Evolutionary conservation across 2,329 filamentous ascomycete species (phyloP).

Genomic region (Sarocladium brachiariae): DNA sequence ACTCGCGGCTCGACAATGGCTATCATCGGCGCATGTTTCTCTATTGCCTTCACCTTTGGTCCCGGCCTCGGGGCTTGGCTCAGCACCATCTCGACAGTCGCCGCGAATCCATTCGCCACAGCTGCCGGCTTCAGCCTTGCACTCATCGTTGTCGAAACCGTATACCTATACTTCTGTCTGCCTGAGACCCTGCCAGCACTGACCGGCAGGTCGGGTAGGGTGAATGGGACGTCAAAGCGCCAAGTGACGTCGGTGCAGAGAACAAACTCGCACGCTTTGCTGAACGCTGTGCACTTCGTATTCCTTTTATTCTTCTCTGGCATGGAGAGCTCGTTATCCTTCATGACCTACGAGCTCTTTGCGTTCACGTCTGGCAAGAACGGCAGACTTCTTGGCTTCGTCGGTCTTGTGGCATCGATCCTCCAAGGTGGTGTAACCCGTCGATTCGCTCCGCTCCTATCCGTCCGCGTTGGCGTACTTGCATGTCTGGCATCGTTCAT

Average conservation of each 20-base stretch:
- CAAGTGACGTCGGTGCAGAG: slow-evolving; percentile 32
- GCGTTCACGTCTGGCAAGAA: slow-evolving; percentile 72
- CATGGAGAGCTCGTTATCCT: slow-evolving; percentile 95
- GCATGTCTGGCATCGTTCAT: slow-evolving; percentile 75
- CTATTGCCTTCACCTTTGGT: slow-evolving; percentile 93
- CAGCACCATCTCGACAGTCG: slow-evolving; percentile 67
- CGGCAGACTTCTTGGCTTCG: slow-evolving; percentile 79
- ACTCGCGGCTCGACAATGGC: slow-evolving; percentile 91
- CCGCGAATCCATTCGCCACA: slow-evolving; percentile 87
- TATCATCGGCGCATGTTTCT: slow-evolving; percentile 92
- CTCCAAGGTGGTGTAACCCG: slow-evolving; percentile 89
- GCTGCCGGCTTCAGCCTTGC: slow-evolving; percentile 82
- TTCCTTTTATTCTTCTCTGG: slow-evolving; percentile 97
- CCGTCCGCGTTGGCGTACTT: slow-evolving; percentile 71
- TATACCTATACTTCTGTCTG: slow-evolving; percentile 76
- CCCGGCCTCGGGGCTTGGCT: slow-evolving; percentile 86
- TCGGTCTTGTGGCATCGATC: slow-evolving; percentile 85
- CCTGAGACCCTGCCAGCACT: slow-evolving; percentile 76
- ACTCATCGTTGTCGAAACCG: slow-evolving; percentile 78
- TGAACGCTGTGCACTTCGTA: slow-evolving; percentile 80
- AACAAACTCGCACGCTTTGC: slow-evolving; percentile 75
- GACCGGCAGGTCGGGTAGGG: slow-evolving; percentile 25
- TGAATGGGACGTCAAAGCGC: slow-evolving; percentile 18
- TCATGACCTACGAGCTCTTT: slow-evolving; percentile 96
- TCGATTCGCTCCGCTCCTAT: slow-evolving; percentile 71